Base-by-base conservation (phyloP, 805 yeast species). In the Wickerhamiella shivajii region DNA sequence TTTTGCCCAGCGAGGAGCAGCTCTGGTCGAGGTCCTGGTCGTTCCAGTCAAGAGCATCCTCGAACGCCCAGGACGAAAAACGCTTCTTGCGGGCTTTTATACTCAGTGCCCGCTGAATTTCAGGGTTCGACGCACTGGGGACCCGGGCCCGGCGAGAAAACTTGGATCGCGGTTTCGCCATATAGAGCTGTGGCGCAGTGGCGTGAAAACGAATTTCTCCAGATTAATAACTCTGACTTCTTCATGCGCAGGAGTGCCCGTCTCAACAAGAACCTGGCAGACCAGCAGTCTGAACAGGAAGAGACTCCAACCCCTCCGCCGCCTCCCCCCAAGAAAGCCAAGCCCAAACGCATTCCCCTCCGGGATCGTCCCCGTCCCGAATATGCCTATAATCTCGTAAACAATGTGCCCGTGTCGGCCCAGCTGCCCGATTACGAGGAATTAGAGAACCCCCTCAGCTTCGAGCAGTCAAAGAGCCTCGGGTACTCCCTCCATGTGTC, bases 391-490 rank as follows among this genome's bases (percentile, higher is more conserved):
- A 46, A 43, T 27, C 31, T 44, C 3, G 38, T 43, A 6, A 39
- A 46, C 29, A 29, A 39, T 11, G 39, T 47, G 36, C 94, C 95
- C 0, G 65, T 80, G 8, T 71, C 87, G 0, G 55, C 53, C 29
- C 69, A 65, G 14, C 55, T 57, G 14, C 92, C 95, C 1, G 77
- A 77, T 27, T 69, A 71, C 45, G 62, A 71, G 1, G 60, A 69
- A 2, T 55, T 84, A 17, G 68, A 68, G 18, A 67, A 69, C 41
- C 79, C 93, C 2, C 57, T 83, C 16, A 66, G 79, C 0, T 64
- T 77, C 8, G 71, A 70, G 46, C 93, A 80, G 45, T 66, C 81
- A 29, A 40, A 41, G 14, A 83, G 80, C 0, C 39, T 52, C 17
- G 44, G 44, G 10, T 45, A 52, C 31, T 45, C 95, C 0, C 54